Conservation (phyloP, 2,329 filamentous ascomycete genomes). For the Pseudocercospora fijiensis region DNA sequence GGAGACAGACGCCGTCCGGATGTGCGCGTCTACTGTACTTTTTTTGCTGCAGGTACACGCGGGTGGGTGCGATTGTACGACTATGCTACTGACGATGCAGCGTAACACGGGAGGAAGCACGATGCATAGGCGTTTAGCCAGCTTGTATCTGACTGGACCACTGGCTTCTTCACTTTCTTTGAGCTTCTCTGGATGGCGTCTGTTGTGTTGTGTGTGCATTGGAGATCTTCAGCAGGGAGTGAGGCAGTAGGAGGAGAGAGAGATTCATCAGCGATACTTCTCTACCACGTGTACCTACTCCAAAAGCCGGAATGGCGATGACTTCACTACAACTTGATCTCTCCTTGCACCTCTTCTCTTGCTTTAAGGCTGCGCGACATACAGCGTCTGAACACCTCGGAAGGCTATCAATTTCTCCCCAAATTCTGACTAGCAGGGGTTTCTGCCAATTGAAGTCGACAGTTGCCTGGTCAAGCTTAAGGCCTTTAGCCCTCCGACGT, state of each 20-base stretch:
- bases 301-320: background rate
- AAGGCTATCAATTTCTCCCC: too few relatives aligned
- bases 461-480: too few relatives aligned
- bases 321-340: background rate
- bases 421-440: too few relatives aligned
- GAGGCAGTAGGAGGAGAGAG: too few relatives aligned
- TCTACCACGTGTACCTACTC: background rate
- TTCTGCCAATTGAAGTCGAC: too few relatives aligned
- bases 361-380: background rate
- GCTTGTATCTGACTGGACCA: background rate
- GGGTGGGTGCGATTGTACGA: constrained; percentile 1
- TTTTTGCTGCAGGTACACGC: constrained; percentile 12
- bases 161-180: constrained; percentile 5
- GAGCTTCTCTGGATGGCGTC: constrained; percentile 5
- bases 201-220: constrained; percentile 1
- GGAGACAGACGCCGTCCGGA: constrained; percentile 8
- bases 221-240: constrained; percentile 3
- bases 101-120: background rate
- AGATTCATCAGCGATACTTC: background rate
- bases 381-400: too few relatives aligned
- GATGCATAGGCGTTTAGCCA: constrained; percentile 6
- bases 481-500: too few relatives aligned
- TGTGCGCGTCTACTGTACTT: background rate
- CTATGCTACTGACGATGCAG: constrained; percentile 3
- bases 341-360: background rate